Evolutionary conservation across 2,329 filamentous ascomycete genomes (phyloP), one percentile per base, ranked within the genome.

Genomic region (Phyllosticta citribraziliensis): DNA sequence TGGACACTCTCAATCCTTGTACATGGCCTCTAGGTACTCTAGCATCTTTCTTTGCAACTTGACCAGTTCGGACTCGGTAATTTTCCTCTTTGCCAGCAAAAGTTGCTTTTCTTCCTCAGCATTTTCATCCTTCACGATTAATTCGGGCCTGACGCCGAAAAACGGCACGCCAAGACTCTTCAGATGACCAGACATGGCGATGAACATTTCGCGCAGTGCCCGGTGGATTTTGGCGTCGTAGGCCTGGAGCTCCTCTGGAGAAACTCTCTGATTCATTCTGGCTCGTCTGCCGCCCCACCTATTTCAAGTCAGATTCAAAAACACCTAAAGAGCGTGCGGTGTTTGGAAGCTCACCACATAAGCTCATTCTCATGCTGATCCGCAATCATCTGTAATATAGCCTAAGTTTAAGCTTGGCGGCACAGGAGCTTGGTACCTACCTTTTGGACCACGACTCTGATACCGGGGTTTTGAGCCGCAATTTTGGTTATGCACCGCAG

Each of bases 161-260:
- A 87, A 86, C 0, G 84, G 84, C 40, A 87, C 79, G 9, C 81
- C 83, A 33, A 88, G 69, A 8, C 71, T 74, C 61, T 82, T 81
- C 55, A 88, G 70, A 64, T 84, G 82, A 1, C 72, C 70, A 6
- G 75, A 77, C 71, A 87, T 82, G 14, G 80, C 79, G n/a, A 77
- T 75, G 0, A 81, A 78, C 85, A 88, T 87, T 11, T 81, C 75
- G 51, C 73, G 72, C 57, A 82, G 80, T 2, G 84, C 84, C 60
- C 75, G 78, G 66, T 87, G 82, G 17, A 88, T 82, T 67, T 88
- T 88, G 58, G 73, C 72, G 65, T 88, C 84, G 67, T 84, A 88
- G 20, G 75, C 75, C 30, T 74, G 69, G 8, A 88, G 72, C 69
- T 88, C 85, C 55, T 77, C 74, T 24, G 5, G 6, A 25, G 19